phyloP scores from a whole-genome alignment of 345 rosid species.

The Eucalyptus tenuipes region DNA sequence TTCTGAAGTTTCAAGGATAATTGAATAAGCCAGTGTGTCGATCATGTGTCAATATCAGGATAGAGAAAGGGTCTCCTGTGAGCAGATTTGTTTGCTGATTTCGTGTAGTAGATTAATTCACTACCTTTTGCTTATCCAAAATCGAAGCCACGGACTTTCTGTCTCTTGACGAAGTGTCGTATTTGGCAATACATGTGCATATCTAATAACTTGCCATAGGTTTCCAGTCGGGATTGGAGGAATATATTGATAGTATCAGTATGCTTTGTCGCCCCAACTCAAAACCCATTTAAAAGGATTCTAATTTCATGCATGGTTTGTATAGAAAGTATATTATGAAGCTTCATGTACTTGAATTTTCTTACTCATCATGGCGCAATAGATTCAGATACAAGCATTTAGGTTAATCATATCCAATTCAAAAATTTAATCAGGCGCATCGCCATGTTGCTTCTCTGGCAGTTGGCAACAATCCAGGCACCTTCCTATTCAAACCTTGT shows the following conservation, averaged over 20 bases:
- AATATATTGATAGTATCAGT: neutral
- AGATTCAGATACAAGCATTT: neutral
- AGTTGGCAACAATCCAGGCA: neutral
- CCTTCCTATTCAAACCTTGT: neutral
- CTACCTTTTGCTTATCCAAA: neutral
- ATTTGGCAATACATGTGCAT: neutral
- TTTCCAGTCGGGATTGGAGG: neutral
- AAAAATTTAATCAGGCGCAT: neutral
- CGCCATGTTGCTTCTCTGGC: neutral
- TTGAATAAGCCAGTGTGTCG: neutral
- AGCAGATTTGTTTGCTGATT: neutral
- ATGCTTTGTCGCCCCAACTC: neutral
- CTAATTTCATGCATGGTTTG: neutral
- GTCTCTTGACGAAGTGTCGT: neutral
- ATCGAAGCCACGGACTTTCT: neutral
- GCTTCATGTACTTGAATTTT: neutral
- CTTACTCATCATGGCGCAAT: neutral
- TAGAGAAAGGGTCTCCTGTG: neutral
- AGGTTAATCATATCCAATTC: neutral
- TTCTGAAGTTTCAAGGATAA: neutral
- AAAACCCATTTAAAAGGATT: neutral
- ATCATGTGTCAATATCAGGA: neutral
- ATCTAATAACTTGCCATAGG: neutral
- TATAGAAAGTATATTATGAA: neutral
- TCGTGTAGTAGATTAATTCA: neutral